A percentile compares a stretch with the other conserved stretches of the same genome.
phyloP scores from a whole-genome alignment of 106 monocot genomes.

The Allium fistulosum region DNA sequence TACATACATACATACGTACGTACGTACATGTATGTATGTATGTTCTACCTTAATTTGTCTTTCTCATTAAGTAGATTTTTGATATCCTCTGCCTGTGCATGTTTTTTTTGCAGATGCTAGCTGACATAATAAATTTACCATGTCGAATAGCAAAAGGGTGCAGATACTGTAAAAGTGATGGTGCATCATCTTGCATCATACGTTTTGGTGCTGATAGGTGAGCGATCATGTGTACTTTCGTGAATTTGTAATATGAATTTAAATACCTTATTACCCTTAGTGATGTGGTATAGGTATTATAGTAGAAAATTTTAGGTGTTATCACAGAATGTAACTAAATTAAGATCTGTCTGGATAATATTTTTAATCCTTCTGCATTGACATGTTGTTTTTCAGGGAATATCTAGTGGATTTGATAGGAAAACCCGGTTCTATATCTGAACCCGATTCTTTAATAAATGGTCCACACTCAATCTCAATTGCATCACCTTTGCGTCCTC shows the following conservation, averaged over 20 bases:
- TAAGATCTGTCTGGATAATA: not conserved
- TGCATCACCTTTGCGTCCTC: constrained; percentile 77
- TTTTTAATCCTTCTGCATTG: not conserved
- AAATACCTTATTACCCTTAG: constrained; percentile 11
- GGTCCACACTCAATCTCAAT: constrained; percentile 74
- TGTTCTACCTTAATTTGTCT: too few species aligned
- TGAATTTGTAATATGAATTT: too few species aligned
- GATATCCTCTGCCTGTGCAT: not conserved
- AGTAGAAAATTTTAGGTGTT: too few species aligned
- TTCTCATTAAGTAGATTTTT: too few species aligned
- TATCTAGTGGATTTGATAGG: constrained; percentile 86
- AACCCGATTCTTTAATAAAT: constrained; percentile 87
- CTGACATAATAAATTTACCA: constrained; percentile 78
- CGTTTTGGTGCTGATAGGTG: constrained; percentile 78
- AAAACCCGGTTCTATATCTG: constrained; percentile 56
- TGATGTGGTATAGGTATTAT: too few species aligned
- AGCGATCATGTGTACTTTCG: too few species aligned
- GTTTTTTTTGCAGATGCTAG: constrained; percentile 44
- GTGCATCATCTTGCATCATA: constrained; percentile 85
- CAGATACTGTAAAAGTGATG: constrained; percentile 70
- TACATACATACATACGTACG: too few species aligned
- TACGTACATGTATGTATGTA: too few species aligned
- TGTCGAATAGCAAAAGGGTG: constrained; percentile 94
- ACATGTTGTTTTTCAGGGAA: constrained; percentile 46
- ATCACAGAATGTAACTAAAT: not conserved